A percentile compares a stretch with the other conserved stretches of the same genome.
phyloP scores from a whole-genome alignment of 768 basidiomycete species.

The Russula virescens region DNA sequence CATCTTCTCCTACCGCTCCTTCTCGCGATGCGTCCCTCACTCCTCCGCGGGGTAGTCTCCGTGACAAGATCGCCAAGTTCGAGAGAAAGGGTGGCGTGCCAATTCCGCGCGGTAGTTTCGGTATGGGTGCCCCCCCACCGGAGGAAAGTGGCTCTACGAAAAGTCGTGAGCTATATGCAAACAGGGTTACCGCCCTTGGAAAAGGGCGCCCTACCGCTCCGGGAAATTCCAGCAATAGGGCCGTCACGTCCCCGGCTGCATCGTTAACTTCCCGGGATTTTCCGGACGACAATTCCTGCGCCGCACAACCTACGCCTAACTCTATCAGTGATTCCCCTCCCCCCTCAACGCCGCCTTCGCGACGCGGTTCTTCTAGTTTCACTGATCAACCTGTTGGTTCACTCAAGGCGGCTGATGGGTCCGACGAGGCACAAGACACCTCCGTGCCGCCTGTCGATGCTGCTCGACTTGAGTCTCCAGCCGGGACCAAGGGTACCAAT shows the following conservation, averaged over 20 bases:
- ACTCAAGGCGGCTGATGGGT: neutral
- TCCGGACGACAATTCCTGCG: neutral
- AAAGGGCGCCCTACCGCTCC: slow-evolving; percentile 24
- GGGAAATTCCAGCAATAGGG: slow-evolving; percentile 9
- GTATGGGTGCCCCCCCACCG: slow-evolving; percentile 55
- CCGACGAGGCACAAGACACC: neutral
- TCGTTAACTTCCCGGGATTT: slow-evolving; percentile 8
- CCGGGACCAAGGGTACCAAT: neutral
- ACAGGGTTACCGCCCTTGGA: slow-evolving; percentile 47
- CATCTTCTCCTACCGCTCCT: slow-evolving; percentile 29
- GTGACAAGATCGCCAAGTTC: slow-evolving; percentile 75
- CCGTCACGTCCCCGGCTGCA: slow-evolving; percentile 18
- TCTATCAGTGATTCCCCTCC: neutral
- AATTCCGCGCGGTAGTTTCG: slow-evolving; percentile 70
- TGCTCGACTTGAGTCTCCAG: neutral
- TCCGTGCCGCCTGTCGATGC: neutral
- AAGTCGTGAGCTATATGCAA: slow-evolving; percentile 67
- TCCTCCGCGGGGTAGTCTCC: slow-evolving; percentile 31
- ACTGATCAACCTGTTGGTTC: neutral
- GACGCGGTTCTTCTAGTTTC: neutral
- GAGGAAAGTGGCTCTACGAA: slow-evolving; percentile 42
- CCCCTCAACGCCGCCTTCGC: neutral
- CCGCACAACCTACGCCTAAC: neutral
- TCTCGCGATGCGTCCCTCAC: slow-evolving; percentile 26
- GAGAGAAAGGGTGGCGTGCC: slow-evolving; percentile 74